phyloP scores from a whole-genome alignment of 306 rosid species.

The Casuarina equisetifolia region DNA sequence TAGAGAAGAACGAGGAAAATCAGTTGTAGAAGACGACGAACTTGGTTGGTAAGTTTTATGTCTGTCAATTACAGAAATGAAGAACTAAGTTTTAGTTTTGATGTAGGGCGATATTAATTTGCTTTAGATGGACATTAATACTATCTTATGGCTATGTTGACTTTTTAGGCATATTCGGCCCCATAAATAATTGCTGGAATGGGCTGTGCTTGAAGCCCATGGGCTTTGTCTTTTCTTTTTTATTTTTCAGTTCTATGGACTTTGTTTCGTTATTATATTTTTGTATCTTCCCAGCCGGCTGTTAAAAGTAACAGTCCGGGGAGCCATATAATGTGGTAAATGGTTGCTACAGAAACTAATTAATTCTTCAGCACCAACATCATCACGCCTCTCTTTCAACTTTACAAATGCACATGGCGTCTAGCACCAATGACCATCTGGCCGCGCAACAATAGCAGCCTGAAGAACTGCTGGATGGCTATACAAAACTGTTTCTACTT shows the following conservation, averaged over 20 bases:
- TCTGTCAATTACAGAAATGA: no score
- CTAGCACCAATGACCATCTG: constrained; percentile 83
- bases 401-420: constrained; percentile 75
- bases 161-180: constrained; percentile 38
- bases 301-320: constrained; percentile 52
- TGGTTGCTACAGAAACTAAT: constrained; percentile 51
- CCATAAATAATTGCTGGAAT: constrained; percentile 60
- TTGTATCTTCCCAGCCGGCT: constrained; percentile 74
- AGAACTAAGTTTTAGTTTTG: no score
- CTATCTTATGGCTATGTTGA: not conserved
- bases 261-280: constrained; percentile 30
- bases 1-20: no score
- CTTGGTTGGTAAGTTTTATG: no score
- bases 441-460: constrained; percentile 77
- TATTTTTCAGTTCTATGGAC: no score
- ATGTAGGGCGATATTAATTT: no score
- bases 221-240: no score
- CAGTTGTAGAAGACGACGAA: no score
- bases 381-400: constrained; percentile 49
- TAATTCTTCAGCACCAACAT: constrained; percentile 43
- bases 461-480: constrained; percentile 76
- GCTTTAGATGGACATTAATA: no score
- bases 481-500: constrained; percentile 70
- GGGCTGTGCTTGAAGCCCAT: no score
- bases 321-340: constrained; percentile 81